phyloP scores from a whole-genome alignment of 768 basidiomycete genomes.

The Trametes maxima region DNA sequence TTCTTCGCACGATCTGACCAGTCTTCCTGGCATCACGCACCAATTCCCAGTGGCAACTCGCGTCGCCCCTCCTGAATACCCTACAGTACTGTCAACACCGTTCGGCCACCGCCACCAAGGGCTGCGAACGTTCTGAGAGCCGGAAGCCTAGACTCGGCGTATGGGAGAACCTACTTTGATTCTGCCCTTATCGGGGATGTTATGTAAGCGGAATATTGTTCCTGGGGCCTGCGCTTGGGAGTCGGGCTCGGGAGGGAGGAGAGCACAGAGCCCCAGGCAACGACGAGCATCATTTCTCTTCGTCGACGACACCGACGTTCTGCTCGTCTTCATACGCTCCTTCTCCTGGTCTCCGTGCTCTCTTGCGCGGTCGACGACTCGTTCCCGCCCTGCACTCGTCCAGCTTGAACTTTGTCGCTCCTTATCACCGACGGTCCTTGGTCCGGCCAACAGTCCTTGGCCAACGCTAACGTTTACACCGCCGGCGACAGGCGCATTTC shows the following conservation, averaged over 20 bases:
- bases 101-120: too few relatives aligned
- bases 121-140: not conserved
- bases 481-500: too few relatives aligned
- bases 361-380: not conserved
- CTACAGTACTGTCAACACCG: too few relatives aligned
- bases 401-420: not conserved
- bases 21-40: too few relatives aligned
- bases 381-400: not conserved
- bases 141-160: not conserved
- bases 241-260: not conserved
- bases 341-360: not conserved
- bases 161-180: not conserved
- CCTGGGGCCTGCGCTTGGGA: not conserved
- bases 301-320: not conserved
- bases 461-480: not conserved
- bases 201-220: not conserved
- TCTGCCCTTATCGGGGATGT: not conserved
- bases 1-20: too few relatives aligned
- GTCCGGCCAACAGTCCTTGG: not conserved
- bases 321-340: not conserved
- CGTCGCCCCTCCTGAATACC: too few relatives aligned
- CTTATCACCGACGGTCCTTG: conserved; percentile 1
- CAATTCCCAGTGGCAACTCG: too few relatives aligned
- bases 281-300: not conserved
- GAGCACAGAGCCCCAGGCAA: not conserved